Base-by-base conservation (phyloP, 2,329 filamentous ascomycete genomes). In the Phialocephala subalpina region DNA sequence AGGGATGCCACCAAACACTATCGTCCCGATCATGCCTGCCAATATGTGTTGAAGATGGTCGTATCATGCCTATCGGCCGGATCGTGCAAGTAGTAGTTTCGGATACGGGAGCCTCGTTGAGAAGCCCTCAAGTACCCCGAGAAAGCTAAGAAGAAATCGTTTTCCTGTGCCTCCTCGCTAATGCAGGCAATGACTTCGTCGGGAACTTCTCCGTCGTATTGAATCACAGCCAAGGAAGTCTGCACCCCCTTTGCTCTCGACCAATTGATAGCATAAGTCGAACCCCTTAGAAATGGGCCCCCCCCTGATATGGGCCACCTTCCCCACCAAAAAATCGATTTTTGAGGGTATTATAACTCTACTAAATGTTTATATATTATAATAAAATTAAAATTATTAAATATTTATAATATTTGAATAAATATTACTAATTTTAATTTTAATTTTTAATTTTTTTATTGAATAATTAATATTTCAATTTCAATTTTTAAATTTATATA, bases 251-350 rank as follows among this genome's bases (percentile, higher is more conserved):
- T 64, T 9, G 67, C 64, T 20, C 65, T 69, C 4, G 53, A 5
- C 67, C 64, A 67, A 8, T 62, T 63, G 5, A 61, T 22, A 27
- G 38, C 27, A 33, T 67, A 69, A 12, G n/a, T n/a, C n/a, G n/a
- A n/a, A n/a, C n/a, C n/a, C n/a, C n/a, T n/a, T n/a, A n/a, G n/a
- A n/a, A n/a, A n/a, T n/a, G n/a, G n/a, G n/a, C n/a, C n/a, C n/a
- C n/a, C n/a, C n/a, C n/a, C n/a, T n/a, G n/a, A n/a, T n/a, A n/a
- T n/a, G n/a, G n/a, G n/a, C n/a, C n/a, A n/a, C n/a, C n/a, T n/a
- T n/a, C n/a, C n/a, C n/a, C n/a, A n/a, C n/a, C n/a, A n/a, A n/a
- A n/a, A n/a, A n/a, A n/a, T n/a, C n/a, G n/a, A n/a, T n/a, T n/a
- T n/a, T n/a, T n/a, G n/a, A n/a, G n/a, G n/a, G n/a, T n/a, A n/a